Percentiles rank a stretch among this genome's conserved stretches.
phyloP scores from a whole-genome alignment of 257 asterid species.

The Henckelia pumila region DNA sequence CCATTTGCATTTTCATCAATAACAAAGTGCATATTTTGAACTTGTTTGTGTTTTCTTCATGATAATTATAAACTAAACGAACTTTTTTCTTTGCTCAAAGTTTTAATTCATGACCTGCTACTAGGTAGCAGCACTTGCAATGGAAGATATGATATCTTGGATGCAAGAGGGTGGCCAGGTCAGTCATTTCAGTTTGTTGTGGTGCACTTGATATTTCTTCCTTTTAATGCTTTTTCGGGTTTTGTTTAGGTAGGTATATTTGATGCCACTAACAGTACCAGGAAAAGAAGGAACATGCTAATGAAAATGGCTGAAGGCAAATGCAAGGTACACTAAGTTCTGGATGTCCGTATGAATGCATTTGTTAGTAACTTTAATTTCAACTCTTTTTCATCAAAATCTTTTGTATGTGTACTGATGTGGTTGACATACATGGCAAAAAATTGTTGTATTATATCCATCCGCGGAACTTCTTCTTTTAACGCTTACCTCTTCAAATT shows the following conservation, averaged over 20 bases:
- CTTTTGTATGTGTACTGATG: constrained; percentile 12
- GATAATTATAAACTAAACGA: constrained; percentile 34
- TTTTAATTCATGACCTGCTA: constrained; percentile 75
- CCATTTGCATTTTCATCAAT: constrained; percentile 20
- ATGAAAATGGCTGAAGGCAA: constrained; percentile 96
- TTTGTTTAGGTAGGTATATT: constrained; percentile 84
- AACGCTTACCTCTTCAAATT: background rate
- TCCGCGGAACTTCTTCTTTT: background rate
- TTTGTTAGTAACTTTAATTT: constrained; percentile 9
- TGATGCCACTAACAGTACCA: constrained; percentile 95
- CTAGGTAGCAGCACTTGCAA: constrained; percentile 99
- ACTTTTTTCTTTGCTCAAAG: constrained; percentile 62
- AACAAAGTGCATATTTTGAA: constrained; percentile 15
- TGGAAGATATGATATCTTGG: constrained; percentile 99
- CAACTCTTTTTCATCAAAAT: background rate
- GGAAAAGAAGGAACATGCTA: constrained; percentile 89
- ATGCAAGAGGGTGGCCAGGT: constrained; percentile 99
- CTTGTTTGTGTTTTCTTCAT: constrained; percentile 17
- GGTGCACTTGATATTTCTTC: constrained; percentile 18
- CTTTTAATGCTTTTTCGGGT: constrained; percentile 30
- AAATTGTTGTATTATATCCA: constrained; percentile 12
- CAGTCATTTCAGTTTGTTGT: constrained; percentile 30
- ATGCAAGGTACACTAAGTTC: constrained; percentile 68
- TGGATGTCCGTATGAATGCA: constrained; percentile 19
- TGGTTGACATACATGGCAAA: constrained; percentile 16